phyloP scores from a whole-genome alignment of 495 filamentous ascomycete species.

The Penicilliopsis zonata region DNA sequence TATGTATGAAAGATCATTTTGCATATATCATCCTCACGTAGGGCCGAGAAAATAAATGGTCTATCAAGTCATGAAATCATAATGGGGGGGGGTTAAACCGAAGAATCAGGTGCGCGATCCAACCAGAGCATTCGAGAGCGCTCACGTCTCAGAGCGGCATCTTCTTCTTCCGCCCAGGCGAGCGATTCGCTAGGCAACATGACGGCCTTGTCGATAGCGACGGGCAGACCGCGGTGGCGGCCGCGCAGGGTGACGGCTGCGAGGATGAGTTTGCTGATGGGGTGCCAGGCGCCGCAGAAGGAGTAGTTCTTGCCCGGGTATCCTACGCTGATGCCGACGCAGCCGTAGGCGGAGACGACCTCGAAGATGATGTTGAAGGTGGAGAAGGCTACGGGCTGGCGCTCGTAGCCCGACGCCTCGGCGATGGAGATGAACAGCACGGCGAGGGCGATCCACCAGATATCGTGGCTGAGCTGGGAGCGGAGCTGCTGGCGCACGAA shows the following conservation, averaged over 20 bases:
- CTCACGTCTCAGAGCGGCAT: constrained; percentile 35
- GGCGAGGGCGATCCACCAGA: constrained; percentile 75
- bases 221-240: constrained; percentile 37
- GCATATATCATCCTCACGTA: too few relatives aligned
- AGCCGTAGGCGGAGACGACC: constrained; percentile 72
- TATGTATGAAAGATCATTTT: too few relatives aligned
- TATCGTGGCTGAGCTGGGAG: constrained; percentile 72
- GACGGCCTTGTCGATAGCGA: constrained; percentile 8
- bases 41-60: too few relatives aligned
- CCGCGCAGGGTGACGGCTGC: constrained; percentile 70
- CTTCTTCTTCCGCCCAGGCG: constrained; percentile 47
- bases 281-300: constrained; percentile 63
- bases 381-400: constrained; percentile 56
- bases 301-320: constrained; percentile 54
- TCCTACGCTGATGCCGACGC: constrained; percentile 70
- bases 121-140: constrained; percentile 11
- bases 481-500: constrained; percentile 57
- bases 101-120: constrained; percentile 16
- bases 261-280: constrained; percentile 62
- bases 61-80: too few relatives aligned
- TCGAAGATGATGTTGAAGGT: constrained; percentile 85
- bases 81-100: too few relatives aligned
- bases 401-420: constrained; percentile 53
- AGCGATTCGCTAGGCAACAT: constrained; percentile 52
- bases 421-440: constrained; percentile 62